Percentiles rank a stretch among this genome's conserved stretches.
Evolutionary conservation across 441 rosid genomes (phyloP).

Genomic region (Populus hybrid): DNA sequence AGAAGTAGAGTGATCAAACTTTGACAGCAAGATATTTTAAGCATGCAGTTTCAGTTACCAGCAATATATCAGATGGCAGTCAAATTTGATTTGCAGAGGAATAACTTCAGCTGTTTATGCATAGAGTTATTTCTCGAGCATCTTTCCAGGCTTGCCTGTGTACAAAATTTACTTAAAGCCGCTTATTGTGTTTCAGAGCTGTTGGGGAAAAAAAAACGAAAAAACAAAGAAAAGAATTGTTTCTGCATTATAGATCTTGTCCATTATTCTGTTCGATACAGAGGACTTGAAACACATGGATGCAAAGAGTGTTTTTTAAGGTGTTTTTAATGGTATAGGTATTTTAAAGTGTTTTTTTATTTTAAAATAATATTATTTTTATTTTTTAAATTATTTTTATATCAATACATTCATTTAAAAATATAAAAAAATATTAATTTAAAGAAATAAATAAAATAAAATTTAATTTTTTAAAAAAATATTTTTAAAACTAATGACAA

Average conservation of each 20-base stretch:
- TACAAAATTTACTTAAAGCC: neutral
- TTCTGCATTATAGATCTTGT: neutral
- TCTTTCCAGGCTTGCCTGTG: constrained; percentile 9
- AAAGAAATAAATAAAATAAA: too few species aligned
- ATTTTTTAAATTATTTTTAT: too few species aligned
- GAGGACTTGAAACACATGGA: too few species aligned
- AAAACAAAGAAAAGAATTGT: neutral
- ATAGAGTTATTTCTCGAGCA: neutral
- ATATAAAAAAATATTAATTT: too few species aligned
- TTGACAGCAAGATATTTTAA: neutral
- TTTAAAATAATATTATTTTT: too few species aligned
- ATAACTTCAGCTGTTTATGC: neutral
- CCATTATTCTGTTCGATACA: too few species aligned
- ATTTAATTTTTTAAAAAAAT: too few species aligned
- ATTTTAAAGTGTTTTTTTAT: too few species aligned
- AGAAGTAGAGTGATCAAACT: constrained; percentile 25
- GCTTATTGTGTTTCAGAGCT: neutral
- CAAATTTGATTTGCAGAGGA: neutral
- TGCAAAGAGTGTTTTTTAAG: too few species aligned
- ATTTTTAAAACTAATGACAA: too few species aligned
- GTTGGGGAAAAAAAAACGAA: neutral
- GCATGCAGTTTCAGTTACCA: neutral
- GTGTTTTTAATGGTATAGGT: too few species aligned
- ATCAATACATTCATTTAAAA: too few species aligned
- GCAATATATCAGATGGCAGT: neutral